Conservation (phyloP, 805 yeast genomes). For the Starmerella floricola region DNA sequence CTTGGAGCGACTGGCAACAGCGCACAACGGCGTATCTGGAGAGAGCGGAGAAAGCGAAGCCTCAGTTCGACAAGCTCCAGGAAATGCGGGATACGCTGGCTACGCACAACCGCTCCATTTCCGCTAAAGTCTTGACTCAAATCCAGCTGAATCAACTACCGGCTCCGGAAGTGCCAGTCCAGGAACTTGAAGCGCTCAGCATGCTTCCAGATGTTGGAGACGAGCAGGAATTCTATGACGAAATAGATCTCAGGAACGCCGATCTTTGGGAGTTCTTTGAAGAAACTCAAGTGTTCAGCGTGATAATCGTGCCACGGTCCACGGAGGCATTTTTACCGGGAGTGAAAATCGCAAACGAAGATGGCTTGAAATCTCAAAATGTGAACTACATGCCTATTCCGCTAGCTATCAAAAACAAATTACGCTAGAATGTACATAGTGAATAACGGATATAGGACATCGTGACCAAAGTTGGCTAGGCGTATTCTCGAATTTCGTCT, state of each 20-base stretch:
- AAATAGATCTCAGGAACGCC: constrained; percentile 10
- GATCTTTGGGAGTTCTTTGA: constrained; percentile 16
- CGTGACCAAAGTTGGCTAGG: too few relatives aligned
- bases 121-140: constrained; percentile 4
- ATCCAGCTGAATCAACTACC: constrained; percentile 4
- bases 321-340: constrained; percentile 11
- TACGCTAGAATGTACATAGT: neutral
- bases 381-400: constrained; percentile 18
- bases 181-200: constrained; percentile 10
- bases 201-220: constrained; percentile 9
- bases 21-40: constrained; percentile 20
- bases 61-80: neutral
- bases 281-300: constrained; percentile 7
- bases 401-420: constrained; percentile 4
- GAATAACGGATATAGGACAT: too few relatives aligned
- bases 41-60: constrained; percentile 13
- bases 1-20: constrained; percentile 24
- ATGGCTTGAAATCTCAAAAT: constrained; percentile 6
- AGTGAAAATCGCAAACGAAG: constrained; percentile 2
- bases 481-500: too few relatives aligned
- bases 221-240: constrained; percentile 15
- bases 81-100: constrained; percentile 1
- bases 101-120: constrained; percentile 2
- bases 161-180: constrained; percentile 10
- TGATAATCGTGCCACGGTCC: constrained; percentile 11